Base-by-base conservation (phyloP, 495 filamentous ascomycete genomes). In the Tuber melanosporum region DNA sequence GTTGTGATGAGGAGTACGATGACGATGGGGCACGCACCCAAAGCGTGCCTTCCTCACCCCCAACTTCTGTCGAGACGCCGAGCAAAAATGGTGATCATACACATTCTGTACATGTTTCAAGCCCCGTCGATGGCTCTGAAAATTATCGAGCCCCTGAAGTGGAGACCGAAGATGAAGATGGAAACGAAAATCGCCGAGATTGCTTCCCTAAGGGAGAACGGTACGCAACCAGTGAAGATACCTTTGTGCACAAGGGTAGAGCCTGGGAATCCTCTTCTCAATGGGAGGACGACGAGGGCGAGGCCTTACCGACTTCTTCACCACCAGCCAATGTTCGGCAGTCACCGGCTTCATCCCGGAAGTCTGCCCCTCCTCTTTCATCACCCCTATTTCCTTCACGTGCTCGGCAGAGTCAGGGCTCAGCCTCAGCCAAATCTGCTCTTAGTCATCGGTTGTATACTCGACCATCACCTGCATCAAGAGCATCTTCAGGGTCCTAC, bases 401-500 rank as follows among this genome's bases (percentile, higher is more conserved):
- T 32, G 74, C 75, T 5, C 73, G 85, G 85, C 47, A 85, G 86
- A 43, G 84, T 82, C 69, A 74, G 84, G 76, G 85, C 84, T 9
- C 72, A 10, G 47, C 85, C 84, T 9, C 72, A 9, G 71, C 85
- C 84, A 73, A 86, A 86, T 74, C 89, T 87, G 3, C 87, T 87
- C 15, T 86, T 86, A 32, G 87, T 85, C 20, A 84, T 85, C 45
- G 76, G 86, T 70, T 86, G 86, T 45, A 88, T 85, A 49, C 85
- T 87, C 32, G 86, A 75, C 22, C 83, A 83, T 6, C 83, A 83
- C 26, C 85, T 81, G 39, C 89, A 88, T 77, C 89, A 85, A 62
- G 89, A 86, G 62, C 85, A 85, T 32, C 91, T 90, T 84, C 91
- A 88, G 73, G 91, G 89, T 79, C 88, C 87, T 73, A 89, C 86